Evolutionary conservation across 331 rosid genomes (phyloP).

Genomic region (Pyracantha coccinea): DNA sequence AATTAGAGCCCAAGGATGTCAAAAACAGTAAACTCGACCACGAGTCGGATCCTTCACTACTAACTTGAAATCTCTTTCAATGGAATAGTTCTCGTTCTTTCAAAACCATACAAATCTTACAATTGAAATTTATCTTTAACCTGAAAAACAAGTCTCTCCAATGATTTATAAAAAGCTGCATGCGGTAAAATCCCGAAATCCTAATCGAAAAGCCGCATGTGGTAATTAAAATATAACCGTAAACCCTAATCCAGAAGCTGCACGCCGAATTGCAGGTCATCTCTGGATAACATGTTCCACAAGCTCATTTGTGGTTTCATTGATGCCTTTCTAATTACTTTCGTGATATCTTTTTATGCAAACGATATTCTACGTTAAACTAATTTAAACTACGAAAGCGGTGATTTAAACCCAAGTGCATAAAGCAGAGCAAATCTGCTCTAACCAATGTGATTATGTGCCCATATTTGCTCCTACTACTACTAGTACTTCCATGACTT

Average conservation of each 20-base stretch:
- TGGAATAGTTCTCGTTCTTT: neutral
- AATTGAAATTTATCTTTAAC: neutral
- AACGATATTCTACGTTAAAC: too few species aligned
- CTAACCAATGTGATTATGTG: neutral
- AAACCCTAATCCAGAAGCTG: neutral
- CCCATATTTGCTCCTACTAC: neutral
- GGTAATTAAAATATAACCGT: neutral
- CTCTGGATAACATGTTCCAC: neutral
- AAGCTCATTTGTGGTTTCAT: too few species aligned
- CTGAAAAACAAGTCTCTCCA: neutral
- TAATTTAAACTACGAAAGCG: accelerated
- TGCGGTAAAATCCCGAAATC: neutral
- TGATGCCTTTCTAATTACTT: too few species aligned
- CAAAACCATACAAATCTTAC: neutral
- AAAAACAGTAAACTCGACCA: neutral
- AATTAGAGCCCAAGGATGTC: neutral
- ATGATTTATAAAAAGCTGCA: neutral
- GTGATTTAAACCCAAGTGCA: neutral
- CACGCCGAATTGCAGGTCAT: neutral
- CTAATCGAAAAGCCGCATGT: neutral
- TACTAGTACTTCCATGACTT: neutral
- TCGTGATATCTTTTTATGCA: too few species aligned
- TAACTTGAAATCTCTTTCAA: too few species aligned
- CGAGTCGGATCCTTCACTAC: neutral
- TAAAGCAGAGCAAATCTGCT: too few species aligned